Evolutionary conservation across 768 basidiomycete genomes (phyloP), one percentile per base, ranked within the genome.

Genomic region (Erythrobasidium yunnanense): DNA sequence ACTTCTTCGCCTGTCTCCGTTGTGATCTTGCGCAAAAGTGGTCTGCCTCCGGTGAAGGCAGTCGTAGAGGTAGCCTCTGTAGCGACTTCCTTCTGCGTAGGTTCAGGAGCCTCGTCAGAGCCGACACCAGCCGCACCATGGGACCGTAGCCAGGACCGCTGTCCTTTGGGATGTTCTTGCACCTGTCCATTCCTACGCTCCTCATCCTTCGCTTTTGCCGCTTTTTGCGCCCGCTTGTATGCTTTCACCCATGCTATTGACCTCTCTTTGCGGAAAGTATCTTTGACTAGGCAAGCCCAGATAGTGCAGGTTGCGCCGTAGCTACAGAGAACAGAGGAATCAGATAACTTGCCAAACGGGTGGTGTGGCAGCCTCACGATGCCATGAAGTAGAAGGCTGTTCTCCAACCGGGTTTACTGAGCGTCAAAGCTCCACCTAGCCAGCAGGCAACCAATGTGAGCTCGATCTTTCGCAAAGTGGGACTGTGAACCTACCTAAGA

Each of bases 311-410:
- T 15, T 13, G 32, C 57, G 18, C 69, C 70, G 55, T 70, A 72
- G 7, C 49, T 25, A 23, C 49, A 23, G 49, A 11, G 11, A 51
- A 18, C 22, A n/a, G n/a, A n/a, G n/a, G n/a, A n/a, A n/a, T n/a
- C n/a, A n/a, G n/a, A n/a, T n/a, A n/a, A n/a, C n/a, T n/a, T n/a
- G n/a, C n/a, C n/a, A n/a, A n/a, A n/a, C n/a, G n/a, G n/a, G n/a
- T n/a, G n/a, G n/a, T n/a, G n/a, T n/a, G n/a, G n/a, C n/a, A 51
- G 49, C 11, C 49, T 25, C 25, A 25, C 49, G 7, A 46, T 29
- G 81, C 78, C 23, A 90, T 80, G 74, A 91, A 88, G 82, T 87
- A 92, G 74, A 92, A 89, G 0, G 83, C 82, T 6, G 85, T 83
- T 35, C 87, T 81, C 90, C 91, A 93, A 55, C 79, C 80, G 74